These are phyloP conservation scores for Diphasiastrum complanatum DNA, from an alignment of 83 land plant genomes.

Conservation along the genomic window DNA sequence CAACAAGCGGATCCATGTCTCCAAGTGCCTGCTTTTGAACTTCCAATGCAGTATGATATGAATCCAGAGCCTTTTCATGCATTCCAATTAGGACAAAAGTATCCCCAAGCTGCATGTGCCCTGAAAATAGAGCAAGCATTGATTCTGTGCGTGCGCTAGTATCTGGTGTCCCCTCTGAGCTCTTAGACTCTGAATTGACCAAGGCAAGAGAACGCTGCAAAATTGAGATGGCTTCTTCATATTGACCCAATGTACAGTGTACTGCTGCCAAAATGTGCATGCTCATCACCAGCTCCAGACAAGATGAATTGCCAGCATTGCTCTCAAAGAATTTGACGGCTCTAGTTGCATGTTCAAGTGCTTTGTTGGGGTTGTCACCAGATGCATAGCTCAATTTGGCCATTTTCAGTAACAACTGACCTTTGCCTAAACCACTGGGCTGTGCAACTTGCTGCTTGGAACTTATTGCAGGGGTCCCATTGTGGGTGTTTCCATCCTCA, in stretches of 20 bases:
- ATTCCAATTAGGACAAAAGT: slow-evolving; percentile 66
- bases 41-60: slow-evolving; percentile 63
- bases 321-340: slow-evolving; percentile 68
- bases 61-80: slow-evolving; percentile 53
- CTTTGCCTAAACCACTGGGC: no score
- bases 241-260: slow-evolving; percentile 60
- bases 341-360: slow-evolving; percentile 57
- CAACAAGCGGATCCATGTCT: slow-evolving; percentile 65
- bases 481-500: no score
- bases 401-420: slow-evolving; percentile 66
- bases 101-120: slow-evolving; percentile 95
- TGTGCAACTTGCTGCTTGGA: no score
- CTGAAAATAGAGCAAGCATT: slow-evolving; percentile 74
- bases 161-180: slow-evolving; percentile 45
- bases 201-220: slow-evolving; percentile 60
- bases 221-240: slow-evolving; percentile 57
- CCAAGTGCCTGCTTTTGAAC: slow-evolving; percentile 76
- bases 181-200: slow-evolving; percentile 17
- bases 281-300: slow-evolving; percentile 67
- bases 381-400: slow-evolving; percentile 51
- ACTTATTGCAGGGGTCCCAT: no score
- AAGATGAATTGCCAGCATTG: slow-evolving; percentile 38
- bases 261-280: slow-evolving; percentile 82
- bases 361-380: slow-evolving; percentile 64
- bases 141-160: slow-evolving; percentile 73